Evolutionary conservation across 345 rosid species (phyloP), one percentile per base, ranked within the genome.

Genomic region (Pelargonium nanum): DNA sequence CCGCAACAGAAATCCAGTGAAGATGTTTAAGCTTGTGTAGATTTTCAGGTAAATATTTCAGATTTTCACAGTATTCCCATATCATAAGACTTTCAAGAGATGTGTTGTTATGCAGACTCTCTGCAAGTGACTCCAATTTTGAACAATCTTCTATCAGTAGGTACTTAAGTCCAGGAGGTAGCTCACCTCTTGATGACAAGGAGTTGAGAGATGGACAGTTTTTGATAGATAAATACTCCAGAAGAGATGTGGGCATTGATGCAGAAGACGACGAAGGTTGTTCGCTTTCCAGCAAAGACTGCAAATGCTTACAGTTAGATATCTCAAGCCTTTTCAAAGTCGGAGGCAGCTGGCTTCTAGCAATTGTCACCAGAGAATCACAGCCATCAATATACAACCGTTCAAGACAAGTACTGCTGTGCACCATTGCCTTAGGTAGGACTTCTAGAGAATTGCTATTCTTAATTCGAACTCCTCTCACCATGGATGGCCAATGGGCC

Each of bases 191-290:
- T 34, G 48, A 40, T 0, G 69, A 69, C 6, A 73, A 56, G 20
- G 70, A 73, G 21, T 21, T 15, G 9, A 73, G 67, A 58, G 73
- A 61, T 52, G 72, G 20, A 34, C 77, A 73, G 26, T 56, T 58
- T 6, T 58, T 57, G 9, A 73, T 61, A 1, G 53, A 54, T 44
- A 73, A 50, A 34, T 21, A 56, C 48, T 62, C 55, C 48, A 62
- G 66, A 22, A 21, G 0, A 40, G 48, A 40, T 40, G 48, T 17
- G 15, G 15, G 48, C 51, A 4, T 62, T 62, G 50, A 23, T 28
- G 3, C 48, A 24, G n/a, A 22, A 45, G 48, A 53, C 21, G 22
- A 62, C 26, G 15, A 40, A 40, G 48, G 16, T 17, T 12, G 48
- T 40, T 40, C 48, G 17, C 51, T 48, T 20, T 32, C 0, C 8